Evolutionary conservation across 2,329 filamentous ascomycete genomes (phyloP).

Genomic region (Cladosporium sp.): DNA sequence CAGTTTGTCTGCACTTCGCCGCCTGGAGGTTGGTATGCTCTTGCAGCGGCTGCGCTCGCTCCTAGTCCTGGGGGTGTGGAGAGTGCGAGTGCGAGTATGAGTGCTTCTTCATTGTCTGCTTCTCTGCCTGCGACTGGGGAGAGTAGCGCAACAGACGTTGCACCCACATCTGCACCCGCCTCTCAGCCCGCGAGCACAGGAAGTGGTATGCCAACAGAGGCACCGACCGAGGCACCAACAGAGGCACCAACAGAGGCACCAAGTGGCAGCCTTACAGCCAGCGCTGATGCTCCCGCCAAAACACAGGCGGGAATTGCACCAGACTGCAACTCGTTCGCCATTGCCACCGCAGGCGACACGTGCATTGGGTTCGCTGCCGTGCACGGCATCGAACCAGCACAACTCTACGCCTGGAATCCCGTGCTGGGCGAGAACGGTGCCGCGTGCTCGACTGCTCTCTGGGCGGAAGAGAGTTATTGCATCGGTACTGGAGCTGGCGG

Average conservation of each 20-base stretch:
- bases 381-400: not conserved
- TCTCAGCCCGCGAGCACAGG: no score
- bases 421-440: conserved; percentile 11
- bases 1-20: conserved; percentile 13
- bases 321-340: conserved; percentile 21
- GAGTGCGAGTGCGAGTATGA: conserved; percentile 8
- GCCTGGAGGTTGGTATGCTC: conserved; percentile 5
- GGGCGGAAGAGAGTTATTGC: conserved; percentile 14
- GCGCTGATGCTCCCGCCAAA: not conserved
- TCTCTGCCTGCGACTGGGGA: not conserved
- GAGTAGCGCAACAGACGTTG: conserved; percentile 10
- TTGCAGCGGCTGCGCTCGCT: not conserved
- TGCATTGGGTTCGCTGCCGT: not conserved
- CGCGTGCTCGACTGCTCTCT: conserved; percentile 13
- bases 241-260: no score
- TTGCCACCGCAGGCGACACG: not conserved
- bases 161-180: no score
- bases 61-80: not conserved
- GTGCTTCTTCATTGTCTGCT: conserved; percentile 11
- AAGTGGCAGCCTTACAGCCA: no score
- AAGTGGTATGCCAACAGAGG: no score
- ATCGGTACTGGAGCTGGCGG: not conserved
- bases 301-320: conserved; percentile 24
- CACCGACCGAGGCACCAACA: no score
- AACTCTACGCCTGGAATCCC: conserved; percentile 15